These are phyloP conservation scores for Letharia lupina DNA, from an alignment of 495 filamentous ascomycete species.

Conservation along the genomic window DNA sequence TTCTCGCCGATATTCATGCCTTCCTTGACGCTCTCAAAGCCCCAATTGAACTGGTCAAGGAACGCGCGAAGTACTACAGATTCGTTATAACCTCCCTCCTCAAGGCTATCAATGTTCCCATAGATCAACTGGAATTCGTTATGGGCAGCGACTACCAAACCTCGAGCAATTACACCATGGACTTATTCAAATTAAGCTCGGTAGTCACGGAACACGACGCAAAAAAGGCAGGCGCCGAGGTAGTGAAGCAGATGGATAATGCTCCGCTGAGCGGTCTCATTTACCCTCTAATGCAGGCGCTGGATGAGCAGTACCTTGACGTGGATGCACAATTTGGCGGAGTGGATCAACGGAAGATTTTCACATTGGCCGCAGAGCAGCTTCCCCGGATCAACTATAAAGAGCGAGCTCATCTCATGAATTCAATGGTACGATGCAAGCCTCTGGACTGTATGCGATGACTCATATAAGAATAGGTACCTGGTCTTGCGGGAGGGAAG, in stretches of 20 bases:
- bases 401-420: constrained; percentile 76
- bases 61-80: constrained; percentile 65
- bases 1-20: constrained; percentile 64
- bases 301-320: constrained; percentile 85
- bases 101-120: constrained; percentile 61
- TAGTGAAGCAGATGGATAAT: constrained; percentile 82
- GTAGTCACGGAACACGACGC: constrained; percentile 59
- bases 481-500: constrained; percentile 76
- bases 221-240: constrained; percentile 80
- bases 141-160: constrained; percentile 78
- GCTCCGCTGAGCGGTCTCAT: constrained; percentile 69
- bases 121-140: constrained; percentile 73
- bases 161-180: constrained; percentile 58
- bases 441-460: background rate
- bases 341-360: constrained; percentile 87
- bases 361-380: constrained; percentile 66
- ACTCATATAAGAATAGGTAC: constrained; percentile 19
- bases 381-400: constrained; percentile 65
- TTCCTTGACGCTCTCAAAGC: constrained; percentile 43
- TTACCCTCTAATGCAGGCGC: constrained; percentile 81
- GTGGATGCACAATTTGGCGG: constrained; percentile 69
- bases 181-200: constrained; percentile 55
- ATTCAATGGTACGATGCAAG: constrained; percentile 58
- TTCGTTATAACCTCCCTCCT: constrained; percentile 57
- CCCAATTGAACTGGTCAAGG: constrained; percentile 74